Percentiles rank a stretch among this genome's conserved stretches.
These are phyloP conservation scores for Epichloe amarillans DNA, from an alignment of 2,329 filamentous ascomycete genomes.

Conservation along the genomic window DNA sequence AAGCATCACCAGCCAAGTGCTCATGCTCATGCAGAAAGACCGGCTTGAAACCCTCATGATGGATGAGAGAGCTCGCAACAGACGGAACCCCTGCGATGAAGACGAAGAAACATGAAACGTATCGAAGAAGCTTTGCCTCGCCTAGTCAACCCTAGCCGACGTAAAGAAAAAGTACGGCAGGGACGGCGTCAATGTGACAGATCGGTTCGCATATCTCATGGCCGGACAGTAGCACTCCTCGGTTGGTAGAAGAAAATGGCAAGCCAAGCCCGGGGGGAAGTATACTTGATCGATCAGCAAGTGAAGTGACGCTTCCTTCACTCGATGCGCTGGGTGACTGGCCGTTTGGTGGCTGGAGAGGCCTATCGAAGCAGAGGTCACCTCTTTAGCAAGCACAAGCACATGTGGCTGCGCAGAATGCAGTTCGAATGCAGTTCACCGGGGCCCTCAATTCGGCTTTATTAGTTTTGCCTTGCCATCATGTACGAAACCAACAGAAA, in stretches of 20 bases:
- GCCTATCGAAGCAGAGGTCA: too few species aligned
- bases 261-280: neutral
- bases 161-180: too few species aligned
- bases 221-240: neutral
- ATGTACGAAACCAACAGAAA: neutral
- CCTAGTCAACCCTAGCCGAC: too few species aligned
- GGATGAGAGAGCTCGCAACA: neutral
- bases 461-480: neutral
- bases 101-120: neutral
- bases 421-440: neutral
- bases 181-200: too few species aligned
- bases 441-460: neutral
- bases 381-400: too few species aligned
- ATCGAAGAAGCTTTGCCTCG: neutral
- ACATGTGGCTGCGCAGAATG: neutral
- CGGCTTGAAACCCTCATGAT: neutral
- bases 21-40: neutral
- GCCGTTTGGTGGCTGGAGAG: neutral
- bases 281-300: too few species aligned
- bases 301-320: neutral
- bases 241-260: neutral
- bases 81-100: neutral
- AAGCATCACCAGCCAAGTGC: neutral
- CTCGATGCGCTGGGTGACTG: neutral
- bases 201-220: neutral